These are phyloP conservation scores for Phytophthora pisi DNA, from an alignment of 352 stramenopile species.

Conservation along the genomic window DNA sequence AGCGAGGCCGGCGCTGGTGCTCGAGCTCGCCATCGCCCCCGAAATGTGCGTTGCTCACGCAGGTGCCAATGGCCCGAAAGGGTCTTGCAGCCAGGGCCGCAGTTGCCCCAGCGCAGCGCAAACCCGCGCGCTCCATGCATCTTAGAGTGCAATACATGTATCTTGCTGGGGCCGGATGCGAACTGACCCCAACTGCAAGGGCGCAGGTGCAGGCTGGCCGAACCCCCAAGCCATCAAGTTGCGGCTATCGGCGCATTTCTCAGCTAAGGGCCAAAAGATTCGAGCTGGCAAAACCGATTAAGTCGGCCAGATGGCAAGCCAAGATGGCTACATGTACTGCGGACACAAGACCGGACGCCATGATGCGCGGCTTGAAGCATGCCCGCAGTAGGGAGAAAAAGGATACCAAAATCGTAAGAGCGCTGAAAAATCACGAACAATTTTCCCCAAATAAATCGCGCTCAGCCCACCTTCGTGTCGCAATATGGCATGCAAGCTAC, in stretches of 20 bases:
- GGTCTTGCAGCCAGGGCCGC: not conserved
- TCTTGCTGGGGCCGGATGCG: conserved; percentile 3
- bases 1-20: not conserved
- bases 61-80: not conserved
- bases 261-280: conserved; percentile 5
- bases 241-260: conserved; percentile 11
- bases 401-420: no score
- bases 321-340: conserved; percentile 9
- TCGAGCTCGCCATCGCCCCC: no score
- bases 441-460: not conserved
- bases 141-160: not conserved
- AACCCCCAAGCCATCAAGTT: conserved; percentile 20
- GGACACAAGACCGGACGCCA: conserved; percentile 7
- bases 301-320: not conserved
- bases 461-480: not conserved
- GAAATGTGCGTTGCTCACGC: not conserved
- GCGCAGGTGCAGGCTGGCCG: conserved; percentile 4
- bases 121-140: not conserved
- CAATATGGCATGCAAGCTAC: not conserved
- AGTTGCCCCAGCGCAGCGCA: not conserved
- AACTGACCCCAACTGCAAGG: conserved; percentile 7
- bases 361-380: no score
- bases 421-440: not conserved
- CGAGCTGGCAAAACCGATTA: not conserved
- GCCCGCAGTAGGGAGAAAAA: not conserved